Conservation (phyloP, 2,329 filamentous ascomycete species). For the Trichoderma brevicompactum region DNA sequence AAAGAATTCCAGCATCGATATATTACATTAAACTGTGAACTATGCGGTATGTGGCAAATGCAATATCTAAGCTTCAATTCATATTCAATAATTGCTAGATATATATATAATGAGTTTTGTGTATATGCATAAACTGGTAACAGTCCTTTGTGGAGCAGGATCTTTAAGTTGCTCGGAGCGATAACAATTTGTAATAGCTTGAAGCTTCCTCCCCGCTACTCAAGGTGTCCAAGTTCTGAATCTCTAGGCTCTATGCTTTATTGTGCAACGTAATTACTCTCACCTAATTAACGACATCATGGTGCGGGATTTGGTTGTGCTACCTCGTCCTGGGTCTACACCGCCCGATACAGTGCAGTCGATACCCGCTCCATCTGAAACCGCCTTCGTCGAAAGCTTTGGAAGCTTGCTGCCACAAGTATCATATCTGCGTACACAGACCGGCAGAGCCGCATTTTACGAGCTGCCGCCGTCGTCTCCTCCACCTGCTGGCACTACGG, state of each 20-base stretch:
- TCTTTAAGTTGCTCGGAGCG: too few species aligned
- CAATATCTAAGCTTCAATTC: neutral
- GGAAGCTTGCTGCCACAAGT: neutral
- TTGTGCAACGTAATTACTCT: too few species aligned
- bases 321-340: neutral
- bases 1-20: too few species aligned
- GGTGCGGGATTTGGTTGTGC: neutral
- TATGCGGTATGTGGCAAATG: too few species aligned
- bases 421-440: neutral
- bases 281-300: neutral
- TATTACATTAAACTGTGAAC: too few species aligned
- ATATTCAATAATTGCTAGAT: neutral
- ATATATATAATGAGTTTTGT: neutral
- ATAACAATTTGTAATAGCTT: too few species aligned
- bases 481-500: neutral
- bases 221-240: neutral
- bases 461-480: slow-evolving; percentile 3
- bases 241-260: too few species aligned
- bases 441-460: slow-evolving; percentile 9
- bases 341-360: neutral
- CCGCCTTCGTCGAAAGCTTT: slow-evolving; percentile 4
- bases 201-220: neutral
- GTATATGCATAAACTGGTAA: neutral
- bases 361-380: slow-evolving; percentile 8
- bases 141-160: neutral